These are phyloP conservation scores for Thermothelomyces thermophilus DNA, from an alignment of 2,329 filamentous ascomycete genomes.

Conservation along the genomic window DNA sequence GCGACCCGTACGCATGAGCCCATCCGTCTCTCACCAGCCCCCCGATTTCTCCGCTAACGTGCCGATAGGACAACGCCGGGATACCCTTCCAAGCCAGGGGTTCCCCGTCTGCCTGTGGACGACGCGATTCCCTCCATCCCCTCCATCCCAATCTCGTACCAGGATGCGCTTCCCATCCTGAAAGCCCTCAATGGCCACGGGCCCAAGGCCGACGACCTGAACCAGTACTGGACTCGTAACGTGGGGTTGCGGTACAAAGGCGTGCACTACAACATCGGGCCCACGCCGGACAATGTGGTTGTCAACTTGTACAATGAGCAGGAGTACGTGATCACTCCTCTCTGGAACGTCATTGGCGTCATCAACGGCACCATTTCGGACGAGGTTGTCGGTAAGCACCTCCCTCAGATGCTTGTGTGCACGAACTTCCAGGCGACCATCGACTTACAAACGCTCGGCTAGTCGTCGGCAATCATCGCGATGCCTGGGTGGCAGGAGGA, in stretches of 20 bases:
- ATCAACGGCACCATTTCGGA: conserved; percentile 82
- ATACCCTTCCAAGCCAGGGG: conserved; percentile 88
- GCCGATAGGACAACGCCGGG: conserved; percentile 67
- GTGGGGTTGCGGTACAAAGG: conserved; percentile 72
- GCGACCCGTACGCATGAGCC: conserved; percentile 54
- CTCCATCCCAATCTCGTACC: conserved; percentile 84
- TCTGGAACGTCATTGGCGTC: conserved; percentile 89
- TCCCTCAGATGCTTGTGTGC: neutral
- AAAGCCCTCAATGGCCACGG: conserved; percentile 86
- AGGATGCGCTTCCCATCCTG: conserved; percentile 80
- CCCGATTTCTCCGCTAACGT: conserved; percentile 9
- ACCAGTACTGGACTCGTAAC: conserved; percentile 61
- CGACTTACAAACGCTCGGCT: neutral
- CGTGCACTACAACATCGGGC: conserved; percentile 78
- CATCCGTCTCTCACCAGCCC: neutral
- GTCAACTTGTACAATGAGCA: conserved; percentile 74
- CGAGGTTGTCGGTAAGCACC: conserved; percentile 57
- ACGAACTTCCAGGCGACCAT: neutral
- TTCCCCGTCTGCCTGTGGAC: conserved; percentile 64
- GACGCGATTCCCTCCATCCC: conserved; percentile 75
- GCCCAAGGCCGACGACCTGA: conserved; percentile 67
- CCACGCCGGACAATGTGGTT: conserved; percentile 63
- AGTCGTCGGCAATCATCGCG: conserved; percentile 75
- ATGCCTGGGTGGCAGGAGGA: conserved; percentile 79
- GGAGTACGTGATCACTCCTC: conserved; percentile 70